A percentile compares a stretch with the other conserved stretches of the same genome.
phyloP scores from a whole-genome alignment of 2,329 filamentous ascomycete genomes.

The Mollisiaceae sp. region DNA sequence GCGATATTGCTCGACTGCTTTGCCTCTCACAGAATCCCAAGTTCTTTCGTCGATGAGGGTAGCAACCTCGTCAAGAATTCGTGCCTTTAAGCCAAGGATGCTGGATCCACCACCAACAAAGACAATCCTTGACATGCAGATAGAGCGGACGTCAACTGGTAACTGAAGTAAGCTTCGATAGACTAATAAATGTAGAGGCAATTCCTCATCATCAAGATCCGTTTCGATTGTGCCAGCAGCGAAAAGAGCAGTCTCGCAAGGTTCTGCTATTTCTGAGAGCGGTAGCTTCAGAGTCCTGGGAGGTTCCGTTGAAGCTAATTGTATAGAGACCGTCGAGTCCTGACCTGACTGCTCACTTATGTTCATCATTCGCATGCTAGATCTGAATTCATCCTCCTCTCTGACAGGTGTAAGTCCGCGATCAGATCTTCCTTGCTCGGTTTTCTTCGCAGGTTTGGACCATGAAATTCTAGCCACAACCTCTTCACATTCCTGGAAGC shows the following conservation, averaged over 20 bases:
- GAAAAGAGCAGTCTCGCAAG: conserved; percentile 79
- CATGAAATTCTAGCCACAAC: conserved; percentile 76
- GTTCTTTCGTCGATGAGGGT: conserved; percentile 69
- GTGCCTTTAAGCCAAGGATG: conserved; percentile 78
- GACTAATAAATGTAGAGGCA: conserved; percentile 75
- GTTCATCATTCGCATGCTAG: conserved; percentile 35
- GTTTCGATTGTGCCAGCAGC: conserved; percentile 55
- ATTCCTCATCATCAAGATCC: conserved; percentile 85
- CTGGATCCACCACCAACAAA: conserved; percentile 82
- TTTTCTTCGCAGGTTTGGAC: conserved; percentile 58
- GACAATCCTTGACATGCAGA: conserved; percentile 88
- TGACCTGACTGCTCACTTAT: conserved; percentile 28
- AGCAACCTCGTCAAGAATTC: conserved; percentile 77
- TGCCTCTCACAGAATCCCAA: conserved; percentile 79
- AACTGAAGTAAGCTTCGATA: conserved; percentile 78
- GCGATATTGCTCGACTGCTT: conserved; percentile 63
- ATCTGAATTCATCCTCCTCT: conserved; percentile 59
- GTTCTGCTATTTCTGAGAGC: conserved; percentile 72
- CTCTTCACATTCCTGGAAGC: conserved; percentile 84
- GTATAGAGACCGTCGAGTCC: conserved; percentile 46
- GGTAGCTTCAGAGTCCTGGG: conserved; percentile 66
- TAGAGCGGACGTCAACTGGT: conserved; percentile 79
- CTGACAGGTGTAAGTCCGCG: conserved; percentile 56
- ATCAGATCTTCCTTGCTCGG: conserved; percentile 28
- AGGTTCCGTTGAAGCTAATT: conserved; percentile 49